These are phyloP conservation scores for Hemileccinum rubropunctum DNA, from an alignment of 768 basidiomycete genomes.

Conservation along the genomic window DNA sequence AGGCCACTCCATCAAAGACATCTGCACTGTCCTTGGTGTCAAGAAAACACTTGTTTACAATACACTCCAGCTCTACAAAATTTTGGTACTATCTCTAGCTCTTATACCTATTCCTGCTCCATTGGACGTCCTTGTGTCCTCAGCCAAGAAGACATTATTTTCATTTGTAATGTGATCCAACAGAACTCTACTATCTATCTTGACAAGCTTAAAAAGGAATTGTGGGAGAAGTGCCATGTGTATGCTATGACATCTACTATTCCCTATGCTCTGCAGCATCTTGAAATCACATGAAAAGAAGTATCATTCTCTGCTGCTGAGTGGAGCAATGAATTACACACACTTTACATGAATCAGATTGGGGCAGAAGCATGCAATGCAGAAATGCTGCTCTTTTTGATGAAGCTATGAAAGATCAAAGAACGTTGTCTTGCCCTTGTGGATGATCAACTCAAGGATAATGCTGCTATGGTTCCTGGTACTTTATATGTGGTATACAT, in stretches of 20 bases:
- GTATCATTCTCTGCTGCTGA: background rate
- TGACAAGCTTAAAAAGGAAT: background rate
- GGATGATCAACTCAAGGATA: background rate
- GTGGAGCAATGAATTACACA: background rate
- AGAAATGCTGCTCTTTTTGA: slow-evolving; percentile 26
- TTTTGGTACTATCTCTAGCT: too few relatives aligned
- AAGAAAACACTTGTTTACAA: slow-evolving; percentile 3
- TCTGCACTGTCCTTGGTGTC: background rate
- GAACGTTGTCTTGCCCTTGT: background rate
- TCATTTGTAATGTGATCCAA: too few relatives aligned
- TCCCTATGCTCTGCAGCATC: too few relatives aligned
- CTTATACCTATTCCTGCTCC: too few relatives aligned
- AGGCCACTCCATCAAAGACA: background rate
- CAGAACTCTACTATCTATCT: background rate
- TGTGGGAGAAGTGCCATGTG: background rate
- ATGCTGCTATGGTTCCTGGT: background rate
- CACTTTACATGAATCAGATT: slow-evolving; percentile 14
- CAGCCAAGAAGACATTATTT: too few relatives aligned
- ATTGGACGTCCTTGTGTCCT: background rate
- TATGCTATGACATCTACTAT: background rate
- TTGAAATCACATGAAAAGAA: background rate
- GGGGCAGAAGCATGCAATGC: slow-evolving; percentile 10
- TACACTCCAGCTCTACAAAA: background rate
- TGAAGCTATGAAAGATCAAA: slow-evolving; percentile 16
- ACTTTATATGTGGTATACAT: background rate